Conservation (phyloP, 306 rosid genomes). For the Dryas alaskensis region DNA sequence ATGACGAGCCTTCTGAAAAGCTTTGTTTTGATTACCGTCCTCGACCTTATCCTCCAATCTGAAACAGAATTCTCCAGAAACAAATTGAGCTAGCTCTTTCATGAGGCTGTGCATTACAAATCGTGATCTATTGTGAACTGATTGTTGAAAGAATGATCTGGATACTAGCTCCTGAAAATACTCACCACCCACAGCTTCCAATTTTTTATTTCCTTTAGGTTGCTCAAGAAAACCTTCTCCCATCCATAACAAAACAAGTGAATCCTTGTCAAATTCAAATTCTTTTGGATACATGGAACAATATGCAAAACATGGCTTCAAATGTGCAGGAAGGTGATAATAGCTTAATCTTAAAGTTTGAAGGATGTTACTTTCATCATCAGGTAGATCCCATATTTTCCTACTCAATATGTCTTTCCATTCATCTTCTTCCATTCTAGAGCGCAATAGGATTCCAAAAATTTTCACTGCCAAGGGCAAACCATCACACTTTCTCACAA, state of each 20-base stretch:
- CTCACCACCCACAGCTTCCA: conserved; percentile 34
- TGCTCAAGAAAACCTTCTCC: conserved; percentile 37
- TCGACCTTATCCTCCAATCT: background rate
- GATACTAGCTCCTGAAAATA: conserved; percentile 38
- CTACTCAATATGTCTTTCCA: conserved; percentile 40
- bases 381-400: conserved; percentile 42
- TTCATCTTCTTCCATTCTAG: conserved; percentile 27
- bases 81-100: conserved; percentile 34
- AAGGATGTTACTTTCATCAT: conserved; percentile 40
- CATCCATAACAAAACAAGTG: conserved; percentile 37
- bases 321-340: conserved; percentile 36
- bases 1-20: conserved; percentile 32
- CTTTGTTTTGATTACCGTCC: conserved; percentile 17
- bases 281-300: conserved; percentile 28
- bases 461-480: conserved; percentile 47
- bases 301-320: conserved; percentile 34
- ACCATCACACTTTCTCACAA: conserved; percentile 41
- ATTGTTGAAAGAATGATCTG: conserved; percentile 29
- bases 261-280: conserved; percentile 27
- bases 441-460: conserved; percentile 37
- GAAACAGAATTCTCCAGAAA: conserved; percentile 34
- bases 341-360: conserved; percentile 26
- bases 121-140: background rate
- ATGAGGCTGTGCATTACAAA: conserved; percentile 28
- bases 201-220: conserved; percentile 21